Conservation (phyloP, 2,329 filamentous ascomycete species). For the Diaporthe australafricana region DNA sequence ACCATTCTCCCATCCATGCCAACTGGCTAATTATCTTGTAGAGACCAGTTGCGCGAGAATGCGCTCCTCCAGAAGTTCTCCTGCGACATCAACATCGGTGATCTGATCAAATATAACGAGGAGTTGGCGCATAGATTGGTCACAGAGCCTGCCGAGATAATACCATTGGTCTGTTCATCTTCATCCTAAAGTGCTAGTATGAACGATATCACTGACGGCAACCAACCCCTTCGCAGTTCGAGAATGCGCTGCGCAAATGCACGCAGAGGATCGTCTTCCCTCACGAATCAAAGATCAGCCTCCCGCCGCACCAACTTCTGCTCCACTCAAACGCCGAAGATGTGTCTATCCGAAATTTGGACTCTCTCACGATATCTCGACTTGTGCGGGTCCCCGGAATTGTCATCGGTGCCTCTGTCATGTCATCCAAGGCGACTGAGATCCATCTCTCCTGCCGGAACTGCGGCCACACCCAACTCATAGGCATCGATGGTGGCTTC, state of each 20-base stretch:
- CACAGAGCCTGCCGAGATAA: conserved; percentile 90
- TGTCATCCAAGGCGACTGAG: conserved; percentile 93
- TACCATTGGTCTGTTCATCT: conserved; percentile 79
- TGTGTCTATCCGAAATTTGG: conserved; percentile 93
- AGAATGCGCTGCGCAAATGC: conserved; percentile 88
- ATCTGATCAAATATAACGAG: conserved; percentile 96
- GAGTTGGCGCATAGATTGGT: conserved; percentile 91
- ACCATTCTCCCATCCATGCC: no score
- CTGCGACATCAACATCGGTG: conserved; percentile 95
- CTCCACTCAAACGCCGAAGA: conserved; percentile 92
- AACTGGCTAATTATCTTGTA: conserved; percentile 50
- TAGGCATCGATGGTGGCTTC: conserved; percentile 87
- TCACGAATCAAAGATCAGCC: conserved; percentile 70
- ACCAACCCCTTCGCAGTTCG: conserved; percentile 72
- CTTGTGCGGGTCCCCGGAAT: conserved; percentile 98
- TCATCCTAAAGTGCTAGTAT: not conserved
- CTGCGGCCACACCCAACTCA: conserved; percentile 77
- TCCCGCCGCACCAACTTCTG: conserved; percentile 94
- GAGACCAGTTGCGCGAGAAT: conserved; percentile 96
- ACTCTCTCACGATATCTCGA: conserved; percentile 90
- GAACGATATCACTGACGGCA: conserved; percentile 8
- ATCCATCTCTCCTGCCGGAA: conserved; percentile 90
- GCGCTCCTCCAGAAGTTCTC: conserved; percentile 93
- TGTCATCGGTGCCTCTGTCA: conserved; percentile 95
- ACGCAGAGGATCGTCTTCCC: conserved; percentile 95